A percentile compares a stretch with the other conserved stretches of the same genome.
phyloP scores from a whole-genome alignment of 768 basidiomycete genomes.

The Lepiota venenata region DNA sequence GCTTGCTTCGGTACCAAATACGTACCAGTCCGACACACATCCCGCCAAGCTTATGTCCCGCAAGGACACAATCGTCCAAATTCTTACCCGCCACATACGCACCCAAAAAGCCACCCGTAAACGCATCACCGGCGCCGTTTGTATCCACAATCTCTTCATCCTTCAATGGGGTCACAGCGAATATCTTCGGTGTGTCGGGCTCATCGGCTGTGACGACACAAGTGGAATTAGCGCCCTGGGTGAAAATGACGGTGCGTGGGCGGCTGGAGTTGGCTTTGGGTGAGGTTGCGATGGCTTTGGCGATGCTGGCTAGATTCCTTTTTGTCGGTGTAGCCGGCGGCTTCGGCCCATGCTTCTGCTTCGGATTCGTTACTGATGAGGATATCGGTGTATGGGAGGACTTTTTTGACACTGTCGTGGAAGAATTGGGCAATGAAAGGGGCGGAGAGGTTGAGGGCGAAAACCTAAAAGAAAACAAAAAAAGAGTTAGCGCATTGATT shows the following conservation, averaged over 20 bases:
- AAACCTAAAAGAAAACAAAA: constrained; percentile 74
- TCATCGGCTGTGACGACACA: constrained; percentile 63
- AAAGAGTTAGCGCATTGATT: too few relatives aligned
- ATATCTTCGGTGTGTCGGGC: constrained; percentile 52
- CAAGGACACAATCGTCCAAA: constrained; percentile 73
- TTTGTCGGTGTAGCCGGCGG: constrained; percentile 65
- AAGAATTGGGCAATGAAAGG: constrained; percentile 98
- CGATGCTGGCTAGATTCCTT: constrained; percentile 61
- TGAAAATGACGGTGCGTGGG: constrained; percentile 84
- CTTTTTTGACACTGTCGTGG: constrained; percentile 69
- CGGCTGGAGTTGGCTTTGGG: constrained; percentile 75
- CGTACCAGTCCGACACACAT: constrained; percentile 82
- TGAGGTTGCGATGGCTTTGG: constrained; percentile 68
- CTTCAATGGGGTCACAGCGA: constrained; percentile 53
- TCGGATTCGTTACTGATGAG: constrained; percentile 97
- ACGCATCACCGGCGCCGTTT: constrained; percentile 97
- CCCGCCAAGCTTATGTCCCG: constrained; percentile 81
- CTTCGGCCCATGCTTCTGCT: constrained; percentile 80
- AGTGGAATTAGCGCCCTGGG: constrained; percentile 82
- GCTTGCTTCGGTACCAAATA: too few relatives aligned
- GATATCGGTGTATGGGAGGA: constrained; percentile 84
- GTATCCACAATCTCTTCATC: constrained; percentile 85
- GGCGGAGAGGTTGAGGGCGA: constrained; percentile 91
- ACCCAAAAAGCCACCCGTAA: constrained; percentile 94
- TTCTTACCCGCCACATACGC: constrained; percentile 77